Evolutionary conservation across 352 stramenopile species (phyloP).

Genomic region (Phytophthora ramorum): DNA sequence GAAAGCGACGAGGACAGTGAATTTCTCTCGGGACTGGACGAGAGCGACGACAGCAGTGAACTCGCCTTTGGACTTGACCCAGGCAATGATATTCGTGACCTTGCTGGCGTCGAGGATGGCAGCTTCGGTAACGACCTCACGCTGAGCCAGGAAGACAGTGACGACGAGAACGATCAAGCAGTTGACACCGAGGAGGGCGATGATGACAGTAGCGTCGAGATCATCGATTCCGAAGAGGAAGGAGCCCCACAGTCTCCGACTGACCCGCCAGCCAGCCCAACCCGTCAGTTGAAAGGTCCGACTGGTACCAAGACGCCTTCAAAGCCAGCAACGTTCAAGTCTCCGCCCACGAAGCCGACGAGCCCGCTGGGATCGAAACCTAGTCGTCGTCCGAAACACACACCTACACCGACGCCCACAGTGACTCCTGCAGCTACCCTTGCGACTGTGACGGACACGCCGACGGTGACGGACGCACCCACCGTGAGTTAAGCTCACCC

Average conservation of each 20-base stretch:
- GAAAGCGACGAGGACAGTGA: constrained; percentile 1
- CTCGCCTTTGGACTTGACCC: background rate
- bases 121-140: background rate
- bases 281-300: background rate
- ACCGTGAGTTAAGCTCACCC: background rate
- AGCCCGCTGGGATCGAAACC: background rate
- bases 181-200: background rate
- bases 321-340: background rate
- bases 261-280: no score
- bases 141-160: background rate
- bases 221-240: background rate
- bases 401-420: constrained; percentile 1
- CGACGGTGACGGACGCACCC: background rate
- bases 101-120: background rate
- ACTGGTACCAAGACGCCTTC: no score
- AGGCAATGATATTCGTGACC: background rate
- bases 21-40: background rate
- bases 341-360: background rate
- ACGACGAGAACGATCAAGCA: background rate
- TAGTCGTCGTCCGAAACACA: background rate
- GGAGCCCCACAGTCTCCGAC: no score
- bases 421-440: background rate
- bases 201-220: background rate
- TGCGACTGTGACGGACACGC: background rate
- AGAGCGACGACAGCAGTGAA: background rate